phyloP scores from a whole-genome alignment of 78 protist species.

The Dictyostelium intermedium region DNA sequence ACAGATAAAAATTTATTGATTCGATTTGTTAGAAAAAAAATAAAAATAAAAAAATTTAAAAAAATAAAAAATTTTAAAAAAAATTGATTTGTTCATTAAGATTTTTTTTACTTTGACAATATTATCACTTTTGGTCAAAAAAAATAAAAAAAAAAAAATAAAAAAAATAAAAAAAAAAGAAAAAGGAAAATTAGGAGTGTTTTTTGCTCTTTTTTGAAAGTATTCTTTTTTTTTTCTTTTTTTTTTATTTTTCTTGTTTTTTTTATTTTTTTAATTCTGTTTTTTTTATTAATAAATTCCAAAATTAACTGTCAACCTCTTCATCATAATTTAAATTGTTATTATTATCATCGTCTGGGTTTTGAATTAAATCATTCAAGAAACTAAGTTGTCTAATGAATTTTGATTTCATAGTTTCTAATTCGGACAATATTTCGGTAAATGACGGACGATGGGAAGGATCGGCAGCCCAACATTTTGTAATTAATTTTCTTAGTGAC shows the following conservation, averaged over 20 bases:
- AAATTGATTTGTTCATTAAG: too few species aligned
- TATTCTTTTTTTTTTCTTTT: background rate
- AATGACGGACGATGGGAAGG: slow-evolving; percentile 56
- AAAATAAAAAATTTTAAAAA: too few species aligned
- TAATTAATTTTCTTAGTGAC: background rate
- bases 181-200: background rate
- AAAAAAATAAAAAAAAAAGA: background rate
- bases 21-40: too few species aligned
- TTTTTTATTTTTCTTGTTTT: background rate
- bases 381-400: background rate
- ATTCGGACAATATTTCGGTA: background rate
- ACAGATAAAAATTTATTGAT: too few species aligned
- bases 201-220: too few species aligned
- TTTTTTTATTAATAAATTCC: background rate
- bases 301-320: background rate
- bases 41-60: too few species aligned
- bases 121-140: too few species aligned
- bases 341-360: background rate
- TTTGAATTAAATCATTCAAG: slow-evolving; percentile 19
- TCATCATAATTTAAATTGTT: background rate
- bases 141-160: too few species aligned
- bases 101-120: too few species aligned
- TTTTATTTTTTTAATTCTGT: background rate
- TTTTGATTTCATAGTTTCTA: background rate
- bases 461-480: slow-evolving; percentile 23